These are phyloP conservation scores for Thalassiosira hispida DNA, from an alignment of 352 stramenopile genomes.

Conservation along the genomic window DNA sequence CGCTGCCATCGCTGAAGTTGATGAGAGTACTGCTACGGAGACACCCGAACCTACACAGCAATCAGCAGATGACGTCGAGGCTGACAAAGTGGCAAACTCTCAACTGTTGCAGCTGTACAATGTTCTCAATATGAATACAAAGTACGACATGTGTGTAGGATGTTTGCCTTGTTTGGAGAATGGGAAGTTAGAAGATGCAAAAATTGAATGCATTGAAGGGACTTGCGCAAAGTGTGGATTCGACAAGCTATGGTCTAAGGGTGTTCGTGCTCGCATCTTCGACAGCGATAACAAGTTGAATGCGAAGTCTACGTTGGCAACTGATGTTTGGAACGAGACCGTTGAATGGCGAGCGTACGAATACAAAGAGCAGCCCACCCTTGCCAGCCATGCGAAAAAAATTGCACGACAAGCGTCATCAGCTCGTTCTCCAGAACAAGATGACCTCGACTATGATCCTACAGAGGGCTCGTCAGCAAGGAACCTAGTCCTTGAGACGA, in stretches of 20 bases:
- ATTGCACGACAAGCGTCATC: background rate
- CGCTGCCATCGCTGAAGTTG: background rate
- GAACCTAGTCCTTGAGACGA: conserved; percentile 1
- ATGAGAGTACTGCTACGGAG: background rate
- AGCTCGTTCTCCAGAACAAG: background rate
- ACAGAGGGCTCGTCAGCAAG: background rate
- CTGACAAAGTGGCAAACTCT: too few species aligned
- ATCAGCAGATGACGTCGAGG: too few species aligned
- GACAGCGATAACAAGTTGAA: background rate
- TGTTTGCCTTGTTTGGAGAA: background rate
- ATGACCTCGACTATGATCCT: conserved; percentile 1
- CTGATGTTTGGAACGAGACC: too few species aligned
- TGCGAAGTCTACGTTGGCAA: too few species aligned
- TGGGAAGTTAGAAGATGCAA: conserved; percentile 3
- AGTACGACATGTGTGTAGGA: background rate
- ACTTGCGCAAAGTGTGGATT: background rate
- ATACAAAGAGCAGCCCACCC: too few species aligned
- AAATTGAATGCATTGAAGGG: background rate
- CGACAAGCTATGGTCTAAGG: background rate
- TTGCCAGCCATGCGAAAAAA: too few species aligned
- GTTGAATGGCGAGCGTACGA: too few species aligned
- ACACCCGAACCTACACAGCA: too few species aligned
- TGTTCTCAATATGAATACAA: background rate
- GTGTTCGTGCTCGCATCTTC: too few species aligned
- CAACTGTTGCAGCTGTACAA: background rate